Conservation (phyloP, 805 yeast genomes). For the Tetrapisispora taiwanensis region DNA sequence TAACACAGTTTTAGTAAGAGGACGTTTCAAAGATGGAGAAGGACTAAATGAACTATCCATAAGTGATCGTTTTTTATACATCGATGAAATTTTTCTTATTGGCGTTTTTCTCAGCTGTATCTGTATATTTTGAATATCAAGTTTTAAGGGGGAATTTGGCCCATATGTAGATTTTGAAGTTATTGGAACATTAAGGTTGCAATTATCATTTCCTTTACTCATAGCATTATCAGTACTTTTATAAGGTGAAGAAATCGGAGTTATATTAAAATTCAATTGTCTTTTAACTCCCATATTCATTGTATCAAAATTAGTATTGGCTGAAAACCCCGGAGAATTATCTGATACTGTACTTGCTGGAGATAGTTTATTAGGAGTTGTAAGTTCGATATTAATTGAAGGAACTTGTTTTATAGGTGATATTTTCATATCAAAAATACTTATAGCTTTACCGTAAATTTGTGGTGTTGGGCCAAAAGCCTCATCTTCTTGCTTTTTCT, state of each 20-base stretch:
- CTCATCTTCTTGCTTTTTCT: slow-evolving; percentile 1
- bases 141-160: slow-evolving; percentile 23
- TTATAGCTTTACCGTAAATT: slow-evolving; percentile 61
- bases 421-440: slow-evolving; percentile 51
- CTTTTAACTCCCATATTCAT: slow-evolving; percentile 7
- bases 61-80: background rate
- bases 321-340: background rate
- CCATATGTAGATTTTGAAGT: slow-evolving; percentile 18
- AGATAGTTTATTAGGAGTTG: slow-evolving; percentile 8
- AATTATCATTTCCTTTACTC: too few species aligned
- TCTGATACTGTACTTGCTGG: slow-evolving; percentile 3
- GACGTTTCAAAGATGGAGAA: slow-evolving; percentile 24
- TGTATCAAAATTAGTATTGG: background rate
- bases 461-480: slow-evolving; percentile 86
- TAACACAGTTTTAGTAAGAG: slow-evolving; percentile 14
- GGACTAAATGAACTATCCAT: slow-evolving; percentile 12
- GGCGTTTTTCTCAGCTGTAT: slow-evolving; percentile 16
- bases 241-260: slow-evolving; percentile 16
- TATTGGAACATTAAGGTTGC: background rate
- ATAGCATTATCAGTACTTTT: slow-evolving; percentile 3
- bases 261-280: slow-evolving; percentile 12
- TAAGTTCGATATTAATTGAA: background rate
- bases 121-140: slow-evolving; percentile 29
- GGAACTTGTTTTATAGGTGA: slow-evolving; percentile 19
- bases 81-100: background rate